Conservation (phyloP, 129 eudicot species). For the Erigeron canadensis region DNA sequence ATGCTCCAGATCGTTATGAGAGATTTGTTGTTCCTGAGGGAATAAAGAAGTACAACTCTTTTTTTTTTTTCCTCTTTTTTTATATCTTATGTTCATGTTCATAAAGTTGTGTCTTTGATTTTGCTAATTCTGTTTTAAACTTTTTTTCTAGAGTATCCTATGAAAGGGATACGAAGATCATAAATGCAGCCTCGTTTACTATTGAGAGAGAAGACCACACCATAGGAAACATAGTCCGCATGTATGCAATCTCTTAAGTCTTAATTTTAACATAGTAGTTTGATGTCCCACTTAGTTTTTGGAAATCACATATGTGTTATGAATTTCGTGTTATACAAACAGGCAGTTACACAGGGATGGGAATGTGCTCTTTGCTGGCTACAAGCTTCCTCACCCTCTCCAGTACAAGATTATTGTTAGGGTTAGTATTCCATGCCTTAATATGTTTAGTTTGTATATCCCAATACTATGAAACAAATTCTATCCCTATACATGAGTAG, state of each 20-base stretch:
- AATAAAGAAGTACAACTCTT: slow-evolving; percentile 61
- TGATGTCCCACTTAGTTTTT: too few species aligned
- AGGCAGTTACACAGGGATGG: slow-evolving; percentile 86
- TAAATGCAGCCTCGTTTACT: slow-evolving; percentile 84
- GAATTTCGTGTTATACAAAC: background rate
- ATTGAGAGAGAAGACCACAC: slow-evolving; percentile 94
- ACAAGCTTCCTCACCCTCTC: slow-evolving; percentile 89
- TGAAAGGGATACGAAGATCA: slow-evolving; percentile 90
- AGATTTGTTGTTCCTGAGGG: slow-evolving; percentile 87
- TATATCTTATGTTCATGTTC: background rate
- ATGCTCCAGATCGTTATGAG: slow-evolving; percentile 85
- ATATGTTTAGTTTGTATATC: background rate
- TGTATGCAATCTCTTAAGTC: slow-evolving; percentile 32
- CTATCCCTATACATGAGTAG: too few species aligned
- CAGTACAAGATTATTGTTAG: slow-evolving; percentile 75
- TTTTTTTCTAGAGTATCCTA: slow-evolving; percentile 66
- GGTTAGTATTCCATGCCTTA: slow-evolving; percentile 37
- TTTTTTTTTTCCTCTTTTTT: slow-evolving; percentile 3
- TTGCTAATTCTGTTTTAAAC: background rate
- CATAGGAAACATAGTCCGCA: slow-evolving; percentile 84
- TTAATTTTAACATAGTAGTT: background rate
- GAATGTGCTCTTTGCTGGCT: slow-evolving; percentile 75
- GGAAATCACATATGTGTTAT: too few species aligned
- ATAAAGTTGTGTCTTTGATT: background rate
- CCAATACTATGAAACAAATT: too few species aligned